These are phyloP conservation scores for Ziziphus jujuba DNA, from an alignment of 306 rosid species.

Conservation along the genomic window DNA sequence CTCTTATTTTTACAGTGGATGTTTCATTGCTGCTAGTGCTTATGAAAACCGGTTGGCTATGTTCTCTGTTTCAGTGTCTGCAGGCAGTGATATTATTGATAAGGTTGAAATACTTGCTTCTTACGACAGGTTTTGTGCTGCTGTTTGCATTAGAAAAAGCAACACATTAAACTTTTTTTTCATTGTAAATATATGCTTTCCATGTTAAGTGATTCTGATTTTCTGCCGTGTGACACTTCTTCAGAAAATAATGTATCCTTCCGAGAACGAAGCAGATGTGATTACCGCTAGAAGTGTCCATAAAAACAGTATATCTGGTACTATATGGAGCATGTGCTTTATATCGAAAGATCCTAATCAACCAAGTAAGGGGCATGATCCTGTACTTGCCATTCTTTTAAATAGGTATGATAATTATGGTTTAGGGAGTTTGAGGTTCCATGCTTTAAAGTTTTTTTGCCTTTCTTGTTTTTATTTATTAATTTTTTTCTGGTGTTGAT, in stretches of 20 bases:
- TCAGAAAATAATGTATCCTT: constrained; percentile 72
- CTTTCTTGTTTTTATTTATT: too few species aligned
- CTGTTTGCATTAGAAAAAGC: constrained; percentile 12
- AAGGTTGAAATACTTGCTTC: constrained; percentile 48
- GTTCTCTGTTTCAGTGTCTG: constrained; percentile 70
- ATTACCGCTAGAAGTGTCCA: constrained; percentile 45
- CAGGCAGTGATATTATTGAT: constrained; percentile 65
- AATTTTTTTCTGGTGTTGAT: constrained; percentile 15
- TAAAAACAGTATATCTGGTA: constrained; percentile 54
- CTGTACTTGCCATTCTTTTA: constrained; percentile 80
- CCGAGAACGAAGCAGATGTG: constrained; percentile 58
- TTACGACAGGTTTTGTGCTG: constrained; percentile 16
- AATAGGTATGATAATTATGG: constrained; percentile 54
- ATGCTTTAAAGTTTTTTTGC: constrained; percentile 22
- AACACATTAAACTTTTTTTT: constrained; percentile 1
- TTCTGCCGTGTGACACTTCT: constrained; percentile 28
- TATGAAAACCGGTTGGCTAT: constrained; percentile 77
- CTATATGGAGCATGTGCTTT: constrained; percentile 96
- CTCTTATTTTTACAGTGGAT: constrained; percentile 72
- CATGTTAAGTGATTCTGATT: constrained; percentile 11
- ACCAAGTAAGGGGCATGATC: constrained; percentile 58
- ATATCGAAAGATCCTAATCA: constrained; percentile 63
- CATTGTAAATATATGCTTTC: not conserved
- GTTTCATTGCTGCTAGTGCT: constrained; percentile 90
- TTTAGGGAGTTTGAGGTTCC: not conserved